Evolutionary conservation across 805 yeast species (phyloP).

Genomic region (Wickerhamiella spandovensis): DNA sequence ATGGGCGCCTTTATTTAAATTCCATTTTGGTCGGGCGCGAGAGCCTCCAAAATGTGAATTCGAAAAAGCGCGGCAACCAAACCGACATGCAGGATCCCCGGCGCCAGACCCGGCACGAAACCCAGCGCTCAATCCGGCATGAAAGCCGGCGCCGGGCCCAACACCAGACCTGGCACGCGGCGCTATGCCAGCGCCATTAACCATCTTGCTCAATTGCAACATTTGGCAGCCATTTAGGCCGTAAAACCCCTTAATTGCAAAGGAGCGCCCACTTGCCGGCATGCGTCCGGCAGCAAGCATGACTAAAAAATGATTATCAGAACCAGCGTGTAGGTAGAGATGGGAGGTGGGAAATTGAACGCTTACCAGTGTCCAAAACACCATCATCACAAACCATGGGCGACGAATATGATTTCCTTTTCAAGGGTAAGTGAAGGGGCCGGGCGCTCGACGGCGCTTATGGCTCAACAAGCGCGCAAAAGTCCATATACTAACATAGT

Average conservation of each 20-base stretch:
- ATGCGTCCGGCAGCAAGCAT: constrained; percentile 2
- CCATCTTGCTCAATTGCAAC: not conserved
- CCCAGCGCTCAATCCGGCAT: too few relatives aligned
- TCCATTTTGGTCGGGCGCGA: too few relatives aligned
- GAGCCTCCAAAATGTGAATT: too few relatives aligned
- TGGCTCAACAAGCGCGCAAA: not conserved
- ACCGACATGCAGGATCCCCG: too few relatives aligned
- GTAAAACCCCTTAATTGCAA: not conserved
- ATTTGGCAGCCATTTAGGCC: not conserved
- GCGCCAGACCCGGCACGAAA: too few relatives aligned
- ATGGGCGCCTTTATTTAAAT: too few relatives aligned
- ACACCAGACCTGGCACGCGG: too few relatives aligned
- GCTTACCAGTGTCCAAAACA: too few relatives aligned
- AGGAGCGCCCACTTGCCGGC: not conserved
- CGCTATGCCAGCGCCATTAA: not conserved
- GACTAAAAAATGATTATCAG: too few relatives aligned
- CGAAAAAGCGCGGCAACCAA: too few relatives aligned
- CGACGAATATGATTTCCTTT: constrained; percentile 83
- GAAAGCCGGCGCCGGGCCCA: too few relatives aligned
- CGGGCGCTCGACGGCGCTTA: not conserved
- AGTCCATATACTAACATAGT: constrained; percentile 28
- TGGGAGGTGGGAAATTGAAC: not conserved
- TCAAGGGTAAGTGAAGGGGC: constrained; percentile 36
- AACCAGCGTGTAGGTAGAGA: not conserved
- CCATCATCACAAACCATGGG: constrained; percentile 23